A percentile compares a stretch with the other conserved stretches of the same genome.
Evolutionary conservation across 2,329 filamentous ascomycete species (phyloP).

Genomic region (Colletotrichum tropicicola): DNA sequence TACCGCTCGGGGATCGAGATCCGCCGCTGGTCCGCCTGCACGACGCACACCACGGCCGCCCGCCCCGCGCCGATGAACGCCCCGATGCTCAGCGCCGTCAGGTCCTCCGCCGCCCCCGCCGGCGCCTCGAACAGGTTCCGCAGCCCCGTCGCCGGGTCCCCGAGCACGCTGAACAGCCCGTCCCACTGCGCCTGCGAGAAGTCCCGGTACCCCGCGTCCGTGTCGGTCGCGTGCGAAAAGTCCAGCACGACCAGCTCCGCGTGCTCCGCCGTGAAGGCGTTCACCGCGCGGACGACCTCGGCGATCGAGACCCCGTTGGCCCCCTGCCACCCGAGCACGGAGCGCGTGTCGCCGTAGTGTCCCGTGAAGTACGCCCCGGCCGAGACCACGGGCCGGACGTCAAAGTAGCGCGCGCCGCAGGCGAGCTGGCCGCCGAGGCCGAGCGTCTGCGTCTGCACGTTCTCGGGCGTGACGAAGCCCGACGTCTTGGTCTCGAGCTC

Average conservation of each 20-base stretch:
- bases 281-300: neutral
- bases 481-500: neutral
- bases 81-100: neutral
- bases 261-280: neutral
- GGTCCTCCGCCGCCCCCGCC: neutral
- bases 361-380: neutral
- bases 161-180: neutral
- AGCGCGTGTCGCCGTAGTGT: neutral
- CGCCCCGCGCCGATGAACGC: neutral
- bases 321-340: neutral
- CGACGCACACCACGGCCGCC: neutral
- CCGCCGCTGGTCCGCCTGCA: neutral
- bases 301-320: neutral
- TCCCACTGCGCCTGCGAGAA: neutral
- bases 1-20: neutral
- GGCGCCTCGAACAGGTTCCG: neutral
- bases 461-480: neutral
- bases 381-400: neutral
- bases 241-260: neutral
- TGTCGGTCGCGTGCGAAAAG: neutral
- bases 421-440: neutral
- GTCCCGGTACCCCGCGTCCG: neutral
- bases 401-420: neutral
- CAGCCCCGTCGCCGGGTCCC: neutral
- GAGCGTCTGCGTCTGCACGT: neutral